These are phyloP conservation scores for Torrubiellomyces zombiae DNA, from an alignment of 2,329 filamentous ascomycete genomes.

Conservation along the genomic window DNA sequence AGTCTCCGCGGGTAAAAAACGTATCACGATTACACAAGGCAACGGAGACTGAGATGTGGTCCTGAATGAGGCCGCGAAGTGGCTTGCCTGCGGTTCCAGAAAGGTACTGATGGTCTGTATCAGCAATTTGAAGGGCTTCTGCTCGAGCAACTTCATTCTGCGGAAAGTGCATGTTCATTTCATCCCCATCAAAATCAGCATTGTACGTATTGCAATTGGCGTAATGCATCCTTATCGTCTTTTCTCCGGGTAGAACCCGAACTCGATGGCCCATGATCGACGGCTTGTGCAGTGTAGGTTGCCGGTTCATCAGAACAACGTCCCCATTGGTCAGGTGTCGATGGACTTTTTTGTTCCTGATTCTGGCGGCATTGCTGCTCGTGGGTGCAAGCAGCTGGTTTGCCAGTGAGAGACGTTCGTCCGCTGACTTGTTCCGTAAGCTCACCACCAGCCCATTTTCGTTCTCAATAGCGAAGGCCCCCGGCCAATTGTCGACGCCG, in stretches of 20 bases:
- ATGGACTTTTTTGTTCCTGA: conserved; percentile 88
- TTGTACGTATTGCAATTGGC: conserved; percentile 99
- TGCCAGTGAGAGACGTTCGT: conserved; percentile 76
- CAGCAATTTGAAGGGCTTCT: conserved; percentile 82
- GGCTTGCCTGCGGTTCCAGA: conserved; percentile 89
- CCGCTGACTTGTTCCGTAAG: conserved; percentile 68
- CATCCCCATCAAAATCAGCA: conserved; percentile 96
- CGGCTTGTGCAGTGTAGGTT: conserved; percentile 93
- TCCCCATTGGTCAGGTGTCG: conserved; percentile 93
- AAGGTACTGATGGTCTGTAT: conserved; percentile 94
- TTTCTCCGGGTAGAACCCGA: conserved; percentile 80
- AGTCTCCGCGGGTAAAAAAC: conserved; percentile 75
- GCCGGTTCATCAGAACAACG: conserved; percentile 95
- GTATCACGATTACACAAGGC: conserved; percentile 81
- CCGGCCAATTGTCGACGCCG: conserved; percentile 83
- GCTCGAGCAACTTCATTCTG: conserved; percentile 90
- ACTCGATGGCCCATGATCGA: conserved; percentile 98
- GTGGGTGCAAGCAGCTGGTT: conserved; percentile 85
- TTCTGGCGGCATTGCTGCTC: conserved; percentile 54
- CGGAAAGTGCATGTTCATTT: conserved; percentile 99
- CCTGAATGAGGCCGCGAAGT: conserved; percentile 88
- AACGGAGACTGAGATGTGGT: conserved; percentile 91
- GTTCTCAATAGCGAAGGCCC: conserved; percentile 86
- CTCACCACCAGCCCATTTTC: conserved; percentile 87
- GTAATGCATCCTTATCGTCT: conserved; percentile 98